Evolutionary conservation across 116 monocot genomes (phyloP).

Genomic region (Posidonia oceanica): DNA sequence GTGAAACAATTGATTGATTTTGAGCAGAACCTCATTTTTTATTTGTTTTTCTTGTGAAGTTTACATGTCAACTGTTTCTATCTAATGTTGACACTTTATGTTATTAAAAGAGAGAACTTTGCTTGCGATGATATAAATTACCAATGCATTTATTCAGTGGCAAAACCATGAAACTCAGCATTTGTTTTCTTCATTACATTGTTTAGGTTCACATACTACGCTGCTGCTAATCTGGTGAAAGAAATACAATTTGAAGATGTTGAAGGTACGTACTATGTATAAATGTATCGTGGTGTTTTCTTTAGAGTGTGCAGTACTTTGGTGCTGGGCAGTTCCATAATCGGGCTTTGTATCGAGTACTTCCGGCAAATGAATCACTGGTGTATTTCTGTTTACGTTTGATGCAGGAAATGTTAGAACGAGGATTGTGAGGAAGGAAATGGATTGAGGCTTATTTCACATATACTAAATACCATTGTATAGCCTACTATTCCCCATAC

Average conservation of each 20-base stretch:
- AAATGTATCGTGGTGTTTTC: background rate
- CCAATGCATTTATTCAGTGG: too few relatives aligned
- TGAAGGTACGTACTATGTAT: slow-evolving; percentile 31
- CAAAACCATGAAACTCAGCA: background rate
- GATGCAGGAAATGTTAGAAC: slow-evolving; percentile 66
- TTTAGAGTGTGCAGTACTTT: too few relatives aligned
- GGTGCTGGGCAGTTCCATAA: background rate
- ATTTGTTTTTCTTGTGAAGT: too few relatives aligned
- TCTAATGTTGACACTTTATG: too few relatives aligned
- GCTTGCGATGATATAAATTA: too few relatives aligned
- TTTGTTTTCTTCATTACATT: background rate
- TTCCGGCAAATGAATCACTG: background rate
- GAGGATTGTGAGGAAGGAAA: slow-evolving; percentile 42
- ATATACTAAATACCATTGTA: too few relatives aligned
- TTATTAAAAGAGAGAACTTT: too few relatives aligned
- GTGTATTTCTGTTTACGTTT: background rate
- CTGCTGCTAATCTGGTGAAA: slow-evolving; percentile 61
- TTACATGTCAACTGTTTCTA: too few relatives aligned
- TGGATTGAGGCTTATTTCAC: background rate
- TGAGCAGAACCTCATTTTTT: too few relatives aligned
- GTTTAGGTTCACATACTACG: slow-evolving; percentile 68
- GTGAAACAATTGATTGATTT: too few relatives aligned
- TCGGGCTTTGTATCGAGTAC: background rate
- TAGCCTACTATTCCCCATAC: too few relatives aligned
- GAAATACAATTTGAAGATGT: slow-evolving; percentile 61